A percentile compares a stretch with the other conserved stretches of the same genome.
These are phyloP conservation scores for Mycoemilia scoparia DNA, from an alignment of 192 early-diverging fungal species.

Conservation along the genomic window DNA sequence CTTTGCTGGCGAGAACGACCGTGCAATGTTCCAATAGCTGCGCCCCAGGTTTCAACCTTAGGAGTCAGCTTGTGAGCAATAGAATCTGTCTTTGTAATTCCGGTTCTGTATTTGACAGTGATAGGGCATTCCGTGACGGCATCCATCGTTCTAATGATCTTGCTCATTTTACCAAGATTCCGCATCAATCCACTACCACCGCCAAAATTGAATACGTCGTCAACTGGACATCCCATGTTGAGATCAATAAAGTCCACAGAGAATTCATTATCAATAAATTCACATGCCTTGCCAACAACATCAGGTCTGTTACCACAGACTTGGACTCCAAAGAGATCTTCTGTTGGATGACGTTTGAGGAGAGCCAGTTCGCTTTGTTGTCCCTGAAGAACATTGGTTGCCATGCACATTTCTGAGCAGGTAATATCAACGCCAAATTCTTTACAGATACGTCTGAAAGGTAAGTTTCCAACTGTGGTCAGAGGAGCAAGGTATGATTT, in stretches of 20 bases:
- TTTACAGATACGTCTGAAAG: constrained; percentile 89
- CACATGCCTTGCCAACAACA: constrained; percentile 38
- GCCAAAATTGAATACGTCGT: constrained; percentile 64
- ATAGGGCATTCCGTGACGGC: constrained; percentile 56
- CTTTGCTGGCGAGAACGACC: constrained; percentile 83
- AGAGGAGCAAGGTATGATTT: constrained; percentile 90
- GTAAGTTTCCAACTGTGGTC: constrained; percentile 94
- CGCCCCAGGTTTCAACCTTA: constrained; percentile 42
- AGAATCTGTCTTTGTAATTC: constrained; percentile 35
- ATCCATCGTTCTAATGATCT: constrained; percentile 59
- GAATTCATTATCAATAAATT: constrained; percentile 44
- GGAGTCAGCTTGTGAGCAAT: constrained; percentile 61
- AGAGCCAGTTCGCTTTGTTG: constrained; percentile 66
- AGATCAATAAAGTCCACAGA: constrained; percentile 88
- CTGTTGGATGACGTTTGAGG: constrained; percentile 60
- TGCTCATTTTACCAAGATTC: constrained; percentile 39
- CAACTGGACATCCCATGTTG: constrained; percentile 94
- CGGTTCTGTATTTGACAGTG: constrained; percentile 83
- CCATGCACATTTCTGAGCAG: constrained; percentile 88
- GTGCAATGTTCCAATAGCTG: constrained; percentile 56
- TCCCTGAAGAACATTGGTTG: constrained; percentile 44
- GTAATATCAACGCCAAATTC: constrained; percentile 89
- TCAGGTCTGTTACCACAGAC: constrained; percentile 47
- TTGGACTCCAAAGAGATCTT: constrained; percentile 89
- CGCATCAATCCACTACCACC: constrained; percentile 68